These are phyloP conservation scores for Magnolia sinica DNA, from an alignment of 164 flowering plant genomes.

Conservation along the genomic window DNA sequence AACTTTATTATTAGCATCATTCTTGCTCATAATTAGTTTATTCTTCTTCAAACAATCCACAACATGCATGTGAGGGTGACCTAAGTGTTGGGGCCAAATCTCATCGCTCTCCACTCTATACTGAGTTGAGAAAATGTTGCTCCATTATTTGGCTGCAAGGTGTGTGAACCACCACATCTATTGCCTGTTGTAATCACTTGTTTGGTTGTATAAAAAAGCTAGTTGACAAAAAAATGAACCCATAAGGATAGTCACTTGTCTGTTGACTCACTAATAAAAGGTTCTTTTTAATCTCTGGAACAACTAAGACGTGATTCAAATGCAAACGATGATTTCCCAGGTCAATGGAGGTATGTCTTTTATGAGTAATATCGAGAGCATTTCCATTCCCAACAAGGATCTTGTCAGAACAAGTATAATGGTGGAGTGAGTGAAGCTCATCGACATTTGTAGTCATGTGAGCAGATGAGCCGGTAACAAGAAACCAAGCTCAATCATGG, in stretches of 20 bases:
- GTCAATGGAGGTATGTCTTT: background rate
- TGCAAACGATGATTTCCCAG: background rate
- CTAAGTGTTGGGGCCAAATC: background rate
- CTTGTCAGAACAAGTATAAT: background rate
- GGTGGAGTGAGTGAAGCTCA: background rate
- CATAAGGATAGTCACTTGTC: background rate
- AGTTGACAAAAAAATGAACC: background rate
- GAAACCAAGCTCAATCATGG: too few species aligned
- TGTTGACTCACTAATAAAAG: background rate
- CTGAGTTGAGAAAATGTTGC: background rate
- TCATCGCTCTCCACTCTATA: background rate
- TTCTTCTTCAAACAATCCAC: background rate
- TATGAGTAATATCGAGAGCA: background rate
- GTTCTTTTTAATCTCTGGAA: slow-evolving; percentile 1
- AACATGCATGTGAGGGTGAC: background rate
- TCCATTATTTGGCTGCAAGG: background rate
- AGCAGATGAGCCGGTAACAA: background rate
- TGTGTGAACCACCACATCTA: background rate
- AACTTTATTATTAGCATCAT: background rate
- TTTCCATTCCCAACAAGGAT: background rate
- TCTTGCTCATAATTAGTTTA: background rate
- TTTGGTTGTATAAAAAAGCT: background rate
- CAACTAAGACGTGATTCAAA: background rate
- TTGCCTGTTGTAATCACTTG: background rate
- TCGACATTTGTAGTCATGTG: background rate